Evolutionary conservation across 371 early-diverging fungal species (phyloP), one percentile per base, ranked within the genome.

Genomic region (Mortierella sp.): DNA sequence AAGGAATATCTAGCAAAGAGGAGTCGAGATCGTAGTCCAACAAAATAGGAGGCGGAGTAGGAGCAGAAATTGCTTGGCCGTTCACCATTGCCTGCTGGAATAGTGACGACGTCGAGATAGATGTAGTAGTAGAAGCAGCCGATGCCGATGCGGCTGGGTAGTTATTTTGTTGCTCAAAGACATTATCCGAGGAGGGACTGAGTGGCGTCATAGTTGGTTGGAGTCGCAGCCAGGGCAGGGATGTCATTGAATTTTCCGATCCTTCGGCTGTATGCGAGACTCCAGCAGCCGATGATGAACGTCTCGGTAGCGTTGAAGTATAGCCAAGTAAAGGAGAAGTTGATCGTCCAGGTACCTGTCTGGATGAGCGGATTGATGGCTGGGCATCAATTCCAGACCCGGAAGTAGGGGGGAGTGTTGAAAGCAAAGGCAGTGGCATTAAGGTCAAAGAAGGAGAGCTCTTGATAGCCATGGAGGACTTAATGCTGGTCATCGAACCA

Each of bases 381-480:
- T 54, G 45, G 31, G 19, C 45, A 17, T 57, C 49, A 0, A 10
- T 5, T 28, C 37, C 31, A n/a, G 72, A 56, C 35, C 47, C 67
- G 13, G 68, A 51, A 19, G 64, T 59, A 10, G 63, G 42, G 1
- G 64, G 57, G 8, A 49, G 42, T 8, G 56, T 8, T 3, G 76
- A 64, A 29, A 70, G 51, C 23, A 64, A 7, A 10, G 68, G 43
- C 35, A 68, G 2, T 0, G 64, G 61, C 13, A 59, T 35, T 12
- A 72, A 77, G 0, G 63, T 66, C 57, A 78, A 55, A 1, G 78
- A 72, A 13, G 78, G 78, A 3, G 78, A 72, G 47, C 80, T 80
- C 75, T 80, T 80, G 61, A 80, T 80, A 0, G 80, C 80, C 71
- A 80, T 64, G 1, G 80, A 80, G 2, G 68, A 60, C 43, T 43